These are phyloP conservation scores for Diaporthe vexans DNA, from an alignment of 2,329 filamentous ascomycete species.

Conservation along the genomic window DNA sequence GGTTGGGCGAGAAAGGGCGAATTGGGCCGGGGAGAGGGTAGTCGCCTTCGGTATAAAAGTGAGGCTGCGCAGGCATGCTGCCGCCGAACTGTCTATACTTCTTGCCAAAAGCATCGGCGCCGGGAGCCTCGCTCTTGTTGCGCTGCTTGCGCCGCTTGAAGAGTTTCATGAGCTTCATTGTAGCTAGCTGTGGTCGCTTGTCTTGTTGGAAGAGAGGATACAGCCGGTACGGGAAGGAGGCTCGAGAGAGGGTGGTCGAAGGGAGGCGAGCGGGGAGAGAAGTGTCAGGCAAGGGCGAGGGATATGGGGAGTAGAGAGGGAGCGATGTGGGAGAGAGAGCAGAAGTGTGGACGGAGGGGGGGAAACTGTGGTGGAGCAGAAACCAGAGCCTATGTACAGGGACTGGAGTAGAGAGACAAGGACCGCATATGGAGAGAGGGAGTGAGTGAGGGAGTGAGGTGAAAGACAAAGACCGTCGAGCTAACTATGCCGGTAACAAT, in stretches of 20 bases:
- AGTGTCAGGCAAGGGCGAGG: neutral
- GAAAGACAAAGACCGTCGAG: slow-evolving; percentile 22
- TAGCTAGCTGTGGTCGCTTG: slow-evolving; percentile 15
- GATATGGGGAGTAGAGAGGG: neutral
- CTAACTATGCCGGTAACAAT: slow-evolving; percentile 23
- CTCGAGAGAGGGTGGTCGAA: neutral
- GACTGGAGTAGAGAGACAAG: neutral
- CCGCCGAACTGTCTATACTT: slow-evolving; percentile 46
- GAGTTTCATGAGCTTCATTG: slow-evolving; percentile 44
- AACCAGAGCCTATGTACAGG: slow-evolving; percentile 19
- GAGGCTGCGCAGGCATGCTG: slow-evolving; percentile 41
- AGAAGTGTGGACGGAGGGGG: slow-evolving; percentile 12
- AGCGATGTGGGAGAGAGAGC: neutral
- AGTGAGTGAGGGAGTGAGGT: slow-evolving; percentile 11
- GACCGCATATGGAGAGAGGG: neutral
- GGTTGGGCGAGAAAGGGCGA: slow-evolving; percentile 55
- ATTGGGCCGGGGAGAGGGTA: slow-evolving; percentile 36
- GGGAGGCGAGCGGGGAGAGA: slow-evolving; percentile 4
- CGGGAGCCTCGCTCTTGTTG: slow-evolving; percentile 44
- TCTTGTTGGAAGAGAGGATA: slow-evolving; percentile 14
- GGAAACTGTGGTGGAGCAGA: slow-evolving; percentile 25
- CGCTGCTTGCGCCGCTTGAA: slow-evolving; percentile 53
- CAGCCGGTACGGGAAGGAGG: neutral
- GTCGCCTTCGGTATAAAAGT: slow-evolving; percentile 21
- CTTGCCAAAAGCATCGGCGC: slow-evolving; percentile 42